Conservation (phyloP, 768 basidiomycete genomes). For the Macrolepiota albuminosa region DNA sequence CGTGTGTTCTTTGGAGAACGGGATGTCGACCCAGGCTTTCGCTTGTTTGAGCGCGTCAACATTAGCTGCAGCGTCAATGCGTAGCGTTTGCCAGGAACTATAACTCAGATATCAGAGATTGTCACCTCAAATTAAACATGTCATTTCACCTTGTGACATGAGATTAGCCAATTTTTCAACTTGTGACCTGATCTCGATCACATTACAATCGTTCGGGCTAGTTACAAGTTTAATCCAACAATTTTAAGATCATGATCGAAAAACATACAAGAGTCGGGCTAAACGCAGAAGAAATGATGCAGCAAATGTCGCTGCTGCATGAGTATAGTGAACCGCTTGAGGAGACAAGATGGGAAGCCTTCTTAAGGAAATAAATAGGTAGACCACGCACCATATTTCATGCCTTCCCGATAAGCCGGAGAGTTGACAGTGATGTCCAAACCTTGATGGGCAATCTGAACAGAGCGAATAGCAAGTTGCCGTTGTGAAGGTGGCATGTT, state of each 20-base stretch:
- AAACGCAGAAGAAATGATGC: conserved; percentile 87
- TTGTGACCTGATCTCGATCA: conserved; percentile 64
- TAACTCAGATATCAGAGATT: conserved; percentile 1
- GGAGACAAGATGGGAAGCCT: conserved; percentile 2
- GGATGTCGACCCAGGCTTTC: conserved; percentile 48
- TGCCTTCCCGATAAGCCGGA: conserved; percentile 81
- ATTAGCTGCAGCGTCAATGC: conserved; percentile 87
- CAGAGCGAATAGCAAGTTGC: conserved; percentile 76
- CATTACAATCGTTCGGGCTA: conserved; percentile 82
- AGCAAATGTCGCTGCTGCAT: conserved; percentile 91
- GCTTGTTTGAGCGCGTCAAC: conserved; percentile 71
- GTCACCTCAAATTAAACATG: background rate
- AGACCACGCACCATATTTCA: conserved; percentile 75
- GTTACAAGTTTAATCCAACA: conserved; percentile 4
- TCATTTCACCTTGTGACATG: conserved; percentile 69
- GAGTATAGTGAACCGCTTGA: conserved; percentile 83
- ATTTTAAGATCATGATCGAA: background rate
- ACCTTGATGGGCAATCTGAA: conserved; percentile 74
- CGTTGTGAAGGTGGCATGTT: conserved; percentile 77
- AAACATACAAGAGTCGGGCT: conserved; percentile 77
- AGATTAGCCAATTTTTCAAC: conserved; percentile 75
- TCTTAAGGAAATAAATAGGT: background rate
- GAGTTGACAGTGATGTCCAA: conserved; percentile 84
- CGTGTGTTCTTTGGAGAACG: conserved; percentile 59
- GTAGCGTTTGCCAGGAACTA: conserved; percentile 92